Base-by-base conservation (phyloP, 169 alveolate genomes). In the Perkinsus marinus region DNA sequence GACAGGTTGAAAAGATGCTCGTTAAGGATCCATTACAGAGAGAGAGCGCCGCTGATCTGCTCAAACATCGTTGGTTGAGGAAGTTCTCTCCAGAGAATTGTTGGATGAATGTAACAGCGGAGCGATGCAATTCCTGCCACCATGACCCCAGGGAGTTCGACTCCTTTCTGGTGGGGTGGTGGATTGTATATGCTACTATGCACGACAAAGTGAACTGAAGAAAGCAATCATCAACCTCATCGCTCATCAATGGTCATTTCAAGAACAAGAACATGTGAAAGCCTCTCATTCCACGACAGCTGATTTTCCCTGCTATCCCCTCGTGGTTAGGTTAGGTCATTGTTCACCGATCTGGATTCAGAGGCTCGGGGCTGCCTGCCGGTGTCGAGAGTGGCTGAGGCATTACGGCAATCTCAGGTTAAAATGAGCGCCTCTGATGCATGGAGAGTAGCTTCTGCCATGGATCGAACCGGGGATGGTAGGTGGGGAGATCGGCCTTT, bases 21-120 rank as follows among this genome's bases (percentile, higher is more conserved):
- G 93, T 92, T 57, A 94, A 93, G 90, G 94, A 93, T 92, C 96
- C 97, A 5, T 90, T 90, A 19, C 46, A 68, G 39, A 94, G 97
- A 89, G 95, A 95, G 30, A 79, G 94, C 36, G 96, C 97, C 22
- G 90, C 68, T 39, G 94, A 92, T 19, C 89, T 91, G 22, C 91
- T 95, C 38, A 90, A 92, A 37, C 95, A 95, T 39, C 68, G 91
- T 26, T 95, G 97, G 96, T 93, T 95, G 68, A 92, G 92, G 39
- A 43, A 68, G 36, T 68, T 93, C 26, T 57, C 79, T 30, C 22
- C 79, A 26, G 34, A 16, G 22, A 26, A 26, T 16, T 13, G 79
- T 13, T 57, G 79, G 79, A 57, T 0, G 22, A 57, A 26, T 6
- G 5, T 2, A 6, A 57, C 36, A 30, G 37, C 34, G 79, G 79